Percentiles rank a stretch among this genome's conserved stretches.
These are phyloP conservation scores for Aspergillus ruber DNA, from an alignment of 2,329 filamentous ascomycete species.

Conservation along the genomic window DNA sequence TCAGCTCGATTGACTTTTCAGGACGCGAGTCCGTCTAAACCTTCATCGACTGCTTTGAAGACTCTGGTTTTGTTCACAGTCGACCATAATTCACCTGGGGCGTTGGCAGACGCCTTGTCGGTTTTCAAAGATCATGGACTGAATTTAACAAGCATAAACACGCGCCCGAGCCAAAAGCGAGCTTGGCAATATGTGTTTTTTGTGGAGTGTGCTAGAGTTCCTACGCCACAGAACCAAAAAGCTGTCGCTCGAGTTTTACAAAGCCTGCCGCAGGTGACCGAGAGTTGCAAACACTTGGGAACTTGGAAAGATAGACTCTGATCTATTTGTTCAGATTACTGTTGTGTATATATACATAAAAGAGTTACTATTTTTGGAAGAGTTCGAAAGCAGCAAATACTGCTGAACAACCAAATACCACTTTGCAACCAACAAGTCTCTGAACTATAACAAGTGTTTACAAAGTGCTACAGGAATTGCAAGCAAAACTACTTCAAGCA, in stretches of 20 bases:
- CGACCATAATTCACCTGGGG: constrained; percentile 69
- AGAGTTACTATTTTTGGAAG: too few species aligned
- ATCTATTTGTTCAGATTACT: not conserved
- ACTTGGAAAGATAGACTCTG: constrained; percentile 34
- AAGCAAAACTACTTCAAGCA: too few species aligned
- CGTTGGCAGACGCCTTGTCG: constrained; percentile 70
- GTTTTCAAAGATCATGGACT: constrained; percentile 68
- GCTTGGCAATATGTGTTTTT: constrained; percentile 95
- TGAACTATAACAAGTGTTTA: too few species aligned
- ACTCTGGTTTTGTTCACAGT: constrained; percentile 79
- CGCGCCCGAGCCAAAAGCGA: constrained; percentile 65
- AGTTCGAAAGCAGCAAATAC: too few species aligned
- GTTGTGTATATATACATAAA: not conserved
- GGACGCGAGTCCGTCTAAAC: constrained; percentile 6
- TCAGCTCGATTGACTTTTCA: constrained; percentile 15
- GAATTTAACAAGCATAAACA: constrained; percentile 87
- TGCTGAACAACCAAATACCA: too few species aligned
- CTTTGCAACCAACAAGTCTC: too few species aligned
- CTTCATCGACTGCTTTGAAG: constrained; percentile 43
- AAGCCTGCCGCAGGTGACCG: constrained; percentile 30
- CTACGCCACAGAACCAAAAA: constrained; percentile 20
- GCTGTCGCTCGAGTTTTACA: constrained; percentile 25
- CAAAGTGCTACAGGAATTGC: not conserved
- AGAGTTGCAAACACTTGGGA: constrained; percentile 34
- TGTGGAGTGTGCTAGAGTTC: constrained; percentile 71